These are phyloP conservation scores for Metschnikowia arizonensis DNA, from an alignment of 805 yeast genomes.

Conservation along the genomic window DNA sequence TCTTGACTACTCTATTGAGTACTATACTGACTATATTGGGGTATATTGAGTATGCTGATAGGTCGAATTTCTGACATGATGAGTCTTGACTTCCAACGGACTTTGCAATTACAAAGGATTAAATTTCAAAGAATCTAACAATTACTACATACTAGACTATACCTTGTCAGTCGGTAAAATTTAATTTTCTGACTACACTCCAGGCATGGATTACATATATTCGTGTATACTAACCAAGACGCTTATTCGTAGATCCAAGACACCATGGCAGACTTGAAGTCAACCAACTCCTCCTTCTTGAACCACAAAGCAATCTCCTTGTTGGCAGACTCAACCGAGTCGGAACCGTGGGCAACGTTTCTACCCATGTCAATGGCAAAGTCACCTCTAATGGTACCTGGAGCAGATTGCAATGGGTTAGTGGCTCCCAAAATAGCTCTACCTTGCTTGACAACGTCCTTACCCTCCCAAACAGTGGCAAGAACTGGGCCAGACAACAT, in stretches of 20 bases:
- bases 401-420: conserved; percentile 94
- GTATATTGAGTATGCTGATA: too few species aligned
- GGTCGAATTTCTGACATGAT: too few species aligned
- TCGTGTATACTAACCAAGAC: conserved; percentile 1
- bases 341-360: conserved; percentile 99
- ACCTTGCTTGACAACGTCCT: conserved; percentile 98
- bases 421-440: conserved; percentile 98
- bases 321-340: conserved; percentile 95
- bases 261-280: conserved; percentile 80
- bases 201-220: background rate
- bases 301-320: conserved; percentile 97
- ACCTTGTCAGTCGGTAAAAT: too few species aligned
- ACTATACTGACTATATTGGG: too few species aligned
- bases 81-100: too few species aligned
- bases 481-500: conserved; percentile 98
- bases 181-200: background rate
- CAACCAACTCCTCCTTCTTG: conserved; percentile 92
- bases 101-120: too few species aligned
- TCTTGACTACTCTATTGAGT: too few species aligned
- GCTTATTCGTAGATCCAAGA: conserved; percentile 92
- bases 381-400: conserved; percentile 99
- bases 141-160: too few species aligned
- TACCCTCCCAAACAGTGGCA: conserved; percentile 99
- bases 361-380: conserved; percentile 98
- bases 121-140: too few species aligned